Evolutionary conservation across 331 rosid genomes (phyloP).

Genomic region (Stylosanthes scabra): DNA sequence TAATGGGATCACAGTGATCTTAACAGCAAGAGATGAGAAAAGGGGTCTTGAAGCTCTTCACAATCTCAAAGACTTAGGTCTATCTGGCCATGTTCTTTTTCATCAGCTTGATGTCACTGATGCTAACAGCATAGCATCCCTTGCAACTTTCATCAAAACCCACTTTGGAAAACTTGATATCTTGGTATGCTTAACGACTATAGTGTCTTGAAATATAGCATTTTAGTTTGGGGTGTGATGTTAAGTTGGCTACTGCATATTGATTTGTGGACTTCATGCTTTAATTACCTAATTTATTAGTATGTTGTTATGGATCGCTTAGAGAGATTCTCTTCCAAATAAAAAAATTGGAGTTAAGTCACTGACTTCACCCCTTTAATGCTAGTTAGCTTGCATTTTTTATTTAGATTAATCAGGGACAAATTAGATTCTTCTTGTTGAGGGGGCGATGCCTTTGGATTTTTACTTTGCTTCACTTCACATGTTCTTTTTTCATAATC

Average conservation of each 20-base stretch:
- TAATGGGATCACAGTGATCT: conserved; percentile 47
- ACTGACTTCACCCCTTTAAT: background rate
- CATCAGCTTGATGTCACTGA: conserved; percentile 69
- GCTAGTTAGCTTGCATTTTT: background rate
- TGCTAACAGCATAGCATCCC: conserved; percentile 47
- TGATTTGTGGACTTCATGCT: too few relatives aligned
- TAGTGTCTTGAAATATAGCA: background rate
- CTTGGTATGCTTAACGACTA: conserved; percentile 45
- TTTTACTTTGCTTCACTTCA: background rate
- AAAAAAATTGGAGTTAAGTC: background rate
- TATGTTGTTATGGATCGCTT: background rate
- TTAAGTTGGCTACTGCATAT: too few relatives aligned
- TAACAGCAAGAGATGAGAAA: conserved; percentile 59
- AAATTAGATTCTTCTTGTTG: background rate
- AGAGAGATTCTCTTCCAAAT: background rate
- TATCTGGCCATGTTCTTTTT: conserved; percentile 44
- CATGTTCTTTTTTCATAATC: background rate
- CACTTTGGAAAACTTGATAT: conserved; percentile 64
- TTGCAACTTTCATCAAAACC: conserved; percentile 51
- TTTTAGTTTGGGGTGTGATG: background rate
- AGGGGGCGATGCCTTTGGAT: background rate
- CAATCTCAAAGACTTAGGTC: conserved; percentile 42
- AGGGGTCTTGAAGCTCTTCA: conserved; percentile 55
- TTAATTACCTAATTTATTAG: too few relatives aligned
- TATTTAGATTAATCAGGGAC: background rate